phyloP scores from a whole-genome alignment of 306 rosid species.

The barrel medic (Medicago truncatula) region DNA sequence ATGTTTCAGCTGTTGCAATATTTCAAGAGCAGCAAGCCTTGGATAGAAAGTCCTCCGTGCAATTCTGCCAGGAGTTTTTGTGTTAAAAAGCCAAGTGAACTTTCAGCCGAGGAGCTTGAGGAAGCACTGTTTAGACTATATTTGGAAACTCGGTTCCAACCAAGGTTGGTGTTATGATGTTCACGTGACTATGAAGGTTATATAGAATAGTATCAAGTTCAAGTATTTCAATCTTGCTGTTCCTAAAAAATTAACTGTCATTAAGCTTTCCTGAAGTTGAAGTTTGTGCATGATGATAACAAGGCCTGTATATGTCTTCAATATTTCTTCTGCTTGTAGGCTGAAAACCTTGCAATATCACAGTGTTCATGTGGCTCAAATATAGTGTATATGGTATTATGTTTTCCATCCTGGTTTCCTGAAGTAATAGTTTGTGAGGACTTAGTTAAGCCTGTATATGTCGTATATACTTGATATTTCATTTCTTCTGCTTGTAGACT shows the following conservation, averaged over 20 bases:
- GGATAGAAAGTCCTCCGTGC: constrained; percentile 53
- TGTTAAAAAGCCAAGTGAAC: constrained; percentile 44
- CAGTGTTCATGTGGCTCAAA: not conserved
- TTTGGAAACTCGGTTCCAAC: constrained; percentile 64
- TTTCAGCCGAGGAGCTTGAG: constrained; percentile 53
- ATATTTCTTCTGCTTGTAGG: not conserved
- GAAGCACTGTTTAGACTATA: constrained; percentile 61
- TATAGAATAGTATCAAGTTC: constrained; percentile 4
- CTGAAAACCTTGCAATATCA: not conserved
- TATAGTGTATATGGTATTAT: not conserved
- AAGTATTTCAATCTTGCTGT: not conserved
- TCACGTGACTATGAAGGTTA: not conserved
- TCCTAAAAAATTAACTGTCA: not conserved
- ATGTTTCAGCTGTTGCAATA: constrained; percentile 65
- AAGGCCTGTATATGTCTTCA: not conserved
- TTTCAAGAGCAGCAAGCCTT: constrained; percentile 71
- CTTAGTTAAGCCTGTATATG: not conserved
- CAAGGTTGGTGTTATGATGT: constrained; percentile 56
- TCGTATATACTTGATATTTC: not conserved
- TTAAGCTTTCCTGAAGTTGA: not conserved
- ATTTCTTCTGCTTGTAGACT: not conserved
- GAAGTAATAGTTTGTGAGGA: not conserved
- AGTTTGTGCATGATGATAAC: constrained; percentile 4
- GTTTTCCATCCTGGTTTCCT: not conserved
- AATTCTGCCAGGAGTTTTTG: constrained; percentile 16